These are phyloP conservation scores for Psilocybe cyanescens DNA, from an alignment of 768 basidiomycete genomes.

Conservation along the genomic window DNA sequence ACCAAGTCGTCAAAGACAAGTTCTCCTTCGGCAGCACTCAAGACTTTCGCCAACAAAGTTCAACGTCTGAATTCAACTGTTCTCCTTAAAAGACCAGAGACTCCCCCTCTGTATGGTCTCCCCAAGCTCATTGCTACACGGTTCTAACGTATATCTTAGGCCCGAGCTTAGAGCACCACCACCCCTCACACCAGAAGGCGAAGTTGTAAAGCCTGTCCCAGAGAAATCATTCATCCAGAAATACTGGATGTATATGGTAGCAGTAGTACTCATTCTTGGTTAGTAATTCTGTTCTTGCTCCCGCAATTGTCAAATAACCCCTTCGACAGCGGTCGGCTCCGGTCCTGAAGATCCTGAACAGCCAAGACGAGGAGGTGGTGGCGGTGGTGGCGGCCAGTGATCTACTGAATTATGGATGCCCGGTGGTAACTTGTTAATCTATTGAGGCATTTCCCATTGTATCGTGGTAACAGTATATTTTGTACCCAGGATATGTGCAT, in stretches of 20 bases:
- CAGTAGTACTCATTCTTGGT: slow-evolving; percentile 62
- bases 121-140: not conserved
- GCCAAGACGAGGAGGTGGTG: slow-evolving; percentile 26
- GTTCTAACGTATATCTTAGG: slow-evolving; percentile 38
- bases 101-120: slow-evolving; percentile 60
- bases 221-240: slow-evolving; percentile 87
- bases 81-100: slow-evolving; percentile 42
- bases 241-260: slow-evolving; percentile 86
- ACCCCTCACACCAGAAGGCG: slow-evolving; percentile 67
- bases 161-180: slow-evolving; percentile 73
- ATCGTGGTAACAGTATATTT: not conserved
- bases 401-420: not conserved
- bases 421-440: not conserved
- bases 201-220: slow-evolving; percentile 56
- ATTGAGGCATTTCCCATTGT: not conserved
- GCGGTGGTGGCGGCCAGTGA: not conserved
- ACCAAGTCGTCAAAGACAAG: slow-evolving; percentile 25
- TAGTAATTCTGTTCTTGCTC: slow-evolving; percentile 30
- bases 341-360: slow-evolving; percentile 43
- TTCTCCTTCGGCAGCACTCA: slow-evolving; percentile 21
- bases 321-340: slow-evolving; percentile 33
- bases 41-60: slow-evolving; percentile 28
- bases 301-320: not conserved
- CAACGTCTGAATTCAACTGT: slow-evolving; percentile 55
- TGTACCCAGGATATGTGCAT: slow-evolving; percentile 17